A percentile compares a stretch with the other conserved stretches of the same genome.
Conservation (phyloP, 2,329 filamentous ascomycete genomes). For the Diaporthe ilicicola region DNA sequence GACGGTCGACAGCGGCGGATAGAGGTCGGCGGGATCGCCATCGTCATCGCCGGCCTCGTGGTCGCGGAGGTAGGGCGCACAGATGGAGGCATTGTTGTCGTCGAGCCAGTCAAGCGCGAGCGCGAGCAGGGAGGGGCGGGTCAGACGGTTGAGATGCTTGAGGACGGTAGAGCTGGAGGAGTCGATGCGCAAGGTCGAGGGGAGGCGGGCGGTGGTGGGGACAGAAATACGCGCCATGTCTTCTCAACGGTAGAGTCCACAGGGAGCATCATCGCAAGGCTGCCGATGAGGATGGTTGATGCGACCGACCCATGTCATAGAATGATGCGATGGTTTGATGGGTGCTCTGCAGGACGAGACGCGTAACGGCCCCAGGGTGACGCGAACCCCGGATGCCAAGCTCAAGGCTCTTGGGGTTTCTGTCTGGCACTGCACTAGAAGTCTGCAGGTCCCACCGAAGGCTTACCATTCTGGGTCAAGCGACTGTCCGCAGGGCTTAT, state of each 20-base stretch:
- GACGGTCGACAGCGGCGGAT: conserved; percentile 72
- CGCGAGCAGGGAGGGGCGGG: conserved; percentile 75
- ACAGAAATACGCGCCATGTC: conserved; percentile 67
- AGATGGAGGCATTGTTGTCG: conserved; percentile 67
- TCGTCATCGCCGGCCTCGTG: conserved; percentile 52
- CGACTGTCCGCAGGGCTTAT: not conserved
- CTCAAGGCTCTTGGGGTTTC: not conserved
- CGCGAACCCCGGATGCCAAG: conserved; percentile 19
- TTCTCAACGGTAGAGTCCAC: not conserved
- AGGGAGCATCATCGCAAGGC: not conserved
- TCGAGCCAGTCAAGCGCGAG: conserved; percentile 82
- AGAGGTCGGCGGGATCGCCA: conserved; percentile 67
- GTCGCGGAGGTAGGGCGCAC: conserved; percentile 64
- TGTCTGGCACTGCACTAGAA: too few relatives aligned
- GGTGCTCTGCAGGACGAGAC: not conserved
- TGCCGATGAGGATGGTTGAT: not conserved
- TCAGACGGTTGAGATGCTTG: conserved; percentile 74
- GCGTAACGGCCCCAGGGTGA: not conserved
- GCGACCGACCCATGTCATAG: not conserved
- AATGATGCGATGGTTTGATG: conserved; percentile 1
- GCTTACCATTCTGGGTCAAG: not conserved
- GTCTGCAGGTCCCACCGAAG: not conserved
- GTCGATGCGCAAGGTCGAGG: conserved; percentile 75
- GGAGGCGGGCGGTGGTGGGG: conserved; percentile 75
- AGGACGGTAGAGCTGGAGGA: conserved; percentile 69